These are phyloP conservation scores for Nymphaea colorata DNA, from an alignment of 164 flowering plant species.

Conservation along the genomic window DNA sequence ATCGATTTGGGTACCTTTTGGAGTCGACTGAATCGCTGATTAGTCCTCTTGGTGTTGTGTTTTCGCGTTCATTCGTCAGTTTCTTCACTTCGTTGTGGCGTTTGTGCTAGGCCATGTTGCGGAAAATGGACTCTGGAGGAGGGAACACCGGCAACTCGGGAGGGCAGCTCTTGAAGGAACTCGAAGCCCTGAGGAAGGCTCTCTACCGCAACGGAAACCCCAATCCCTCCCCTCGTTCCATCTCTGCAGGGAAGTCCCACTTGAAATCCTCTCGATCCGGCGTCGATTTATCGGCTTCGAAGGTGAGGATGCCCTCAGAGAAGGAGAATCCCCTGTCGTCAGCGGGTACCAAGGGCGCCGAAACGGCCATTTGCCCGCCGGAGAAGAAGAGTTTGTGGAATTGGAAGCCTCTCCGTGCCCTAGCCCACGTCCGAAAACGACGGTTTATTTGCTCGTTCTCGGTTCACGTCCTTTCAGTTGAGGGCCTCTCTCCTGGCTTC, in stretches of 20 bases:
- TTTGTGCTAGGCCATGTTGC: conserved; percentile 28
- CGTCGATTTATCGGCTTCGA: too few species aligned
- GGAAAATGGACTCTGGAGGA: conserved; percentile 41
- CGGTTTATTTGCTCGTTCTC: conserved; percentile 56
- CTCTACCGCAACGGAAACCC: conserved; percentile 37
- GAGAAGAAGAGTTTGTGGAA: conserved; percentile 33
- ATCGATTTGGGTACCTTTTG: neutral
- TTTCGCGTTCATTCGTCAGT: neutral
- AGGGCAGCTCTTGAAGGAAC: conserved; percentile 52
- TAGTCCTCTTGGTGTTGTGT: too few species aligned
- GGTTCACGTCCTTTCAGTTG: conserved; percentile 64
- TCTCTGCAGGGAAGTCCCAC: conserved; percentile 30
- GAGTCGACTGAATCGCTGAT: neutral
- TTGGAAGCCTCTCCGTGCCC: conserved; percentile 72
- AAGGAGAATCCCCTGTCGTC: conserved; percentile 27
- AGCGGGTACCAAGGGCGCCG: too few species aligned
- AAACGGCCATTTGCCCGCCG: conserved; percentile 1
- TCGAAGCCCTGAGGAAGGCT: conserved; percentile 74
- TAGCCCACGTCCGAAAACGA: conserved; percentile 43
- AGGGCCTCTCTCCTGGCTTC: conserved; percentile 44
- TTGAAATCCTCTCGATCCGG: neutral
- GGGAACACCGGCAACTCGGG: conserved; percentile 30
- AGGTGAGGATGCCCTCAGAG: neutral
- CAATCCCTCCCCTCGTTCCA: conserved; percentile 15
- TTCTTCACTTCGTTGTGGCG: neutral